Conservation (phyloP, 352 stramenopile genomes). For the Aphanomyces euteiches region DNA sequence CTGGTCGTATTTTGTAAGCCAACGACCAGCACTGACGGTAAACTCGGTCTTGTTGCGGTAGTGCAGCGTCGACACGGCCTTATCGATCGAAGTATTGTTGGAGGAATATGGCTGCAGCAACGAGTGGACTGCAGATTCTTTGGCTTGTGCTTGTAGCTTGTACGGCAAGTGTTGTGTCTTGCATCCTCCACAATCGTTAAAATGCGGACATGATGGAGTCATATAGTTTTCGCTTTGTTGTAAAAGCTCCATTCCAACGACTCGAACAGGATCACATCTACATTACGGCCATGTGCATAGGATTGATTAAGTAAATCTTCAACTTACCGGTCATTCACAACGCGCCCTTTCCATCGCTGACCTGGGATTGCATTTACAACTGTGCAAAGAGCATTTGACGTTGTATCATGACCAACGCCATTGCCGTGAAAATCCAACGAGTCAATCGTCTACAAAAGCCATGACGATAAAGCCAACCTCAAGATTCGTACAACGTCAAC, state of each 20-base stretch:
- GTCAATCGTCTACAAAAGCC: constrained; percentile 14
- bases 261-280: constrained; percentile 12
- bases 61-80: constrained; percentile 33
- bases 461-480: background rate
- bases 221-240: constrained; percentile 41
- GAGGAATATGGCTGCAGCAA: constrained; percentile 36
- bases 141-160: constrained; percentile 51
- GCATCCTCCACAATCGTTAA: constrained; percentile 64
- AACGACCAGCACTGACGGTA: constrained; percentile 68
- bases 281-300: background rate
- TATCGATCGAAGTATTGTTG: constrained; percentile 32
- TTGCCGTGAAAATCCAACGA: constrained; percentile 17
- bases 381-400: constrained; percentile 2
- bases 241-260: constrained; percentile 30
- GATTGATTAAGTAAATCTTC: background rate
- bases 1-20: constrained; percentile 52
- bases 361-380: constrained; percentile 25
- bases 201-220: constrained; percentile 47
- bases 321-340: constrained; percentile 24
- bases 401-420: constrained; percentile 16
- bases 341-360: constrained; percentile 21
- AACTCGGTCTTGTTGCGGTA: constrained; percentile 87
- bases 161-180: constrained; percentile 65
- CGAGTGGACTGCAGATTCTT: constrained; percentile 49
- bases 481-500: constrained; percentile 20